Percentiles rank a stretch among this genome's conserved stretches.
phyloP scores from a whole-genome alignment of 352 stramenopile species.

The Phytophthora foliorum region DNA sequence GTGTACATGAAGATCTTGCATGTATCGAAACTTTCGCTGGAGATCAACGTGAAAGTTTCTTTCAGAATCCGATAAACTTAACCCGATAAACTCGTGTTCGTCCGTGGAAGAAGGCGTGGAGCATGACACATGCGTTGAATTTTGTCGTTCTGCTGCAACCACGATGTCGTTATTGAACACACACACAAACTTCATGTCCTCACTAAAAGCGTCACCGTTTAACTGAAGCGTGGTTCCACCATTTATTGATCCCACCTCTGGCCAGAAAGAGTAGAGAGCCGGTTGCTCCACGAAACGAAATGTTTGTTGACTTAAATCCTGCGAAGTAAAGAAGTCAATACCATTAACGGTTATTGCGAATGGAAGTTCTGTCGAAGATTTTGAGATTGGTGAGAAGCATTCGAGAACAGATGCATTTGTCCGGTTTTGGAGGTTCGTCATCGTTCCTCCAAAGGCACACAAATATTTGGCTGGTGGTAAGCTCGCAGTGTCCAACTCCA shows the following conservation, averaged over 20 bases:
- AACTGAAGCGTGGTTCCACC: constrained; percentile 51
- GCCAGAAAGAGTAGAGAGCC: constrained; percentile 35
- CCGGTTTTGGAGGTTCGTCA: constrained; percentile 1
- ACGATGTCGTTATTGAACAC: constrained; percentile 34
- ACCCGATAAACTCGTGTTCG: constrained; percentile 6
- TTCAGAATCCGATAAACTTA: constrained; percentile 37
- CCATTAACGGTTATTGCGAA: constrained; percentile 51
- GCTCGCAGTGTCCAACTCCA: constrained; percentile 18
- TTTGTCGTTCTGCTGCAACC: constrained; percentile 31
- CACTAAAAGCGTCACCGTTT: constrained; percentile 38
- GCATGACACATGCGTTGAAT: constrained; percentile 41
- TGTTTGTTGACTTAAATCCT: not conserved
- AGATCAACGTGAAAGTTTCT: constrained; percentile 32
- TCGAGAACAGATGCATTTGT: constrained; percentile 26
- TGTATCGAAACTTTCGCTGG: constrained; percentile 44
- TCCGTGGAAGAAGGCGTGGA: constrained; percentile 22
- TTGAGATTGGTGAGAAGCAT: constrained; percentile 36
- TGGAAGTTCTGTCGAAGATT: constrained; percentile 6
- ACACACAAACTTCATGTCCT: constrained; percentile 38
- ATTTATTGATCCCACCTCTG: constrained; percentile 34
- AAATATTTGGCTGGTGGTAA: constrained; percentile 13
- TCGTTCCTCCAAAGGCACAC: constrained; percentile 41
- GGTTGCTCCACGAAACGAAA: constrained; percentile 40
- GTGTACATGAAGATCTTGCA: constrained; percentile 27
- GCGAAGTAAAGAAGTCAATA: constrained; percentile 49